Evolutionary conservation across 495 filamentous ascomycete genomes (phyloP).

Genomic region (Bacidia gigantensis): DNA sequence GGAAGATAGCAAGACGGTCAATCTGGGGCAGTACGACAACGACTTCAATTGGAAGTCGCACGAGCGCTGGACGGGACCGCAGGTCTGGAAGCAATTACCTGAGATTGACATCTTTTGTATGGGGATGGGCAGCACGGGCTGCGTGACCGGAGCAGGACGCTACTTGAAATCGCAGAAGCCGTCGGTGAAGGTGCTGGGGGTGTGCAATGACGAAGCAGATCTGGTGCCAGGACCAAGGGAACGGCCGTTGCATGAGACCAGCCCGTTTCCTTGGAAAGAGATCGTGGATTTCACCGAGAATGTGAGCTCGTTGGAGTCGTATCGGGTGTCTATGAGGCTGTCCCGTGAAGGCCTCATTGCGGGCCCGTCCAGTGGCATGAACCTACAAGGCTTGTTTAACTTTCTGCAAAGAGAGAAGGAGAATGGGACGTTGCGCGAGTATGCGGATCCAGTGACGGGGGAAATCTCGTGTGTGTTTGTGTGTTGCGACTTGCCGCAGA

Average conservation of each 20-base stretch:
- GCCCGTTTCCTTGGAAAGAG: conserved; percentile 44
- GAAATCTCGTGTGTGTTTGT: conserved; percentile 44
- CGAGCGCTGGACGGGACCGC: conserved; percentile 44
- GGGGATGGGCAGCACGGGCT: conserved; percentile 37
- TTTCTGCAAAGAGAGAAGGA: conserved; percentile 36
- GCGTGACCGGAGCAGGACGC: conserved; percentile 38
- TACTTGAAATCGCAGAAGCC: conserved; percentile 42
- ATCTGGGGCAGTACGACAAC: conserved; percentile 48
- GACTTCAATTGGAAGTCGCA: conserved; percentile 47
- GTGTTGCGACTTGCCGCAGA: conserved; percentile 49
- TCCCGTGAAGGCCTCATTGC: conserved; percentile 44
- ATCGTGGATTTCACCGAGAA: conserved; percentile 40
- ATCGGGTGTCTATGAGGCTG: conserved; percentile 37
- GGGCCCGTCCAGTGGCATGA: conserved; percentile 47
- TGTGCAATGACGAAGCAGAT: conserved; percentile 42
- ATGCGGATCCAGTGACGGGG: conserved; percentile 28
- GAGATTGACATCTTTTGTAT: conserved; percentile 45
- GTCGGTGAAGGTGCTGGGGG: conserved; percentile 35
- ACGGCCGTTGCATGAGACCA: conserved; percentile 35
- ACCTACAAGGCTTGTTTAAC: conserved; percentile 39
- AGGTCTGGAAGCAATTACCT: conserved; percentile 43
- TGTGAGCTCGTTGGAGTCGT: conserved; percentile 40
- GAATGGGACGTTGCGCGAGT: conserved; percentile 31
- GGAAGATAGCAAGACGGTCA: conserved; percentile 29
- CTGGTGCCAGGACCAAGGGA: conserved; percentile 43